A percentile compares a stretch with the other conserved stretches of the same genome.
Evolutionary conservation across 2,329 filamentous ascomycete species (phyloP).

Genomic region (Colletotrichum salicis): DNA sequence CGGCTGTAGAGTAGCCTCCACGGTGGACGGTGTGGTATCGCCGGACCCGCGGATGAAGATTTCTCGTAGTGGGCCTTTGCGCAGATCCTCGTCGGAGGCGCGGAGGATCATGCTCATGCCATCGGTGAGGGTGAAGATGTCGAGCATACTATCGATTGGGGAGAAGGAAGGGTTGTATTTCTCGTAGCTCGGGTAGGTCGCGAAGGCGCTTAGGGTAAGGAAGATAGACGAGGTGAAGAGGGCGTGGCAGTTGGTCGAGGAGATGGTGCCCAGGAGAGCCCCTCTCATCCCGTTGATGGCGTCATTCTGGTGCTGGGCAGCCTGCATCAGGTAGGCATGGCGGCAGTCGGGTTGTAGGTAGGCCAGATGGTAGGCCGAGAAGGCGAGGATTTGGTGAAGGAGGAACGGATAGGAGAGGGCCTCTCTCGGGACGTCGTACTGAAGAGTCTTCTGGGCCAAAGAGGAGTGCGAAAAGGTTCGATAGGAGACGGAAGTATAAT

Average conservation of each 20-base stretch:
- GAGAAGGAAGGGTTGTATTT: constrained; percentile 34
- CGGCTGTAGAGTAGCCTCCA: constrained; percentile 22
- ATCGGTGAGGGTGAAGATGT: constrained; percentile 44
- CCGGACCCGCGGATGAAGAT: constrained; percentile 35
- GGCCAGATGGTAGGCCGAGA: constrained; percentile 45
- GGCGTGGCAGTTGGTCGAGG: constrained; percentile 44
- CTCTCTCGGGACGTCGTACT: constrained; percentile 42
- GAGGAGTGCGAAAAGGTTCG: constrained; percentile 41
- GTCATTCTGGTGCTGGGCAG: constrained; percentile 48
- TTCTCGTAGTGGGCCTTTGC: constrained; percentile 38
- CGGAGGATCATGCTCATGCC: constrained; percentile 46
- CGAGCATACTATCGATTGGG: constrained; percentile 46
- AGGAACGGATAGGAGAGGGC: constrained; percentile 43
- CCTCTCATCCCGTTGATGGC: constrained; percentile 45
- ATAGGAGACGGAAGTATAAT: constrained; percentile 46
- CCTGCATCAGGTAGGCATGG: constrained; percentile 41
- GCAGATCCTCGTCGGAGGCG: constrained; percentile 39
- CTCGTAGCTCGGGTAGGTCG: constrained; percentile 39
- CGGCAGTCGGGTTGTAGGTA: constrained; percentile 41
- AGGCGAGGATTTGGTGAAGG: constrained; percentile 46
- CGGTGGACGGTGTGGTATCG: constrained; percentile 11
- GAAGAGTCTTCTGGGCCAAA: constrained; percentile 37
- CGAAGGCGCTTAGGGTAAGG: constrained; percentile 47
- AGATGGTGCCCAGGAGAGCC: constrained; percentile 40
- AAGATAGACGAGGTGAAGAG: constrained; percentile 47